Conservation (phyloP, 176 grass and related monocot species). For the Raddia distichophylla region DNA sequence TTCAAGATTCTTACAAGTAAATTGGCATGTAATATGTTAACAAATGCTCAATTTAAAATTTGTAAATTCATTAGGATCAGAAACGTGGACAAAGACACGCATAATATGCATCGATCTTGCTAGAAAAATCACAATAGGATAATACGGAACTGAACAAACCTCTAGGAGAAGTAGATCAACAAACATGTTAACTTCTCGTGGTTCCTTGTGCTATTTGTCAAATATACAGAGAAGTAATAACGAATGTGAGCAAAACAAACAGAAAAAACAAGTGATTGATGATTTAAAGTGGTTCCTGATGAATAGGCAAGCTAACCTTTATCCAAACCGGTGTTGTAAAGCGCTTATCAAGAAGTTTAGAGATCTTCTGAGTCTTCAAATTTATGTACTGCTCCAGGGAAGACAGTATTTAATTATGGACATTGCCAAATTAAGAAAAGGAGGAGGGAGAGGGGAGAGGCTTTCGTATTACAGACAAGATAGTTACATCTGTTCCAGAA, state of each 20-base stretch:
- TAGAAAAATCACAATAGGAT: too few species aligned
- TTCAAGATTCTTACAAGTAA: conserved; percentile 21
- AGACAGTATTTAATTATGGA: conserved; percentile 31
- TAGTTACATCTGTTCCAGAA: conserved; percentile 1
- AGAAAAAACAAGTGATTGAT: conserved; percentile 29
- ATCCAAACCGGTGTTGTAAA: conserved; percentile 94
- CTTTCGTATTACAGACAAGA: conserved; percentile 4
- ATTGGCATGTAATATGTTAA: conserved; percentile 26
- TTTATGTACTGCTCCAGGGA: conserved; percentile 87
- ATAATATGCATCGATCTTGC: conserved; percentile 2
- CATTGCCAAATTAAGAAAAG: neutral
- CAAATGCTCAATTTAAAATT: conserved; percentile 22
- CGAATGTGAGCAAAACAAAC: conserved; percentile 25
- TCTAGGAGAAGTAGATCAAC: conserved; percentile 98
- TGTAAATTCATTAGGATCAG: neutral
- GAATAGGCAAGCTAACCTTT: conserved; percentile 66
- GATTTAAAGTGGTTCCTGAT: conserved; percentile 25
- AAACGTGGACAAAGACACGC: neutral
- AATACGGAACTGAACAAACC: conserved; percentile 52
- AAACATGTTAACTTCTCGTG: conserved; percentile 98
- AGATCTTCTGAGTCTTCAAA: conserved; percentile 95
- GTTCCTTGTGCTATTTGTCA: conserved; percentile 93
- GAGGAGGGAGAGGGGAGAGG: neutral
- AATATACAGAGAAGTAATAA: conserved; percentile 46
- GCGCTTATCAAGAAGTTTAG: conserved; percentile 87